Percentiles rank a stretch among this genome's conserved stretches.
These are phyloP conservation scores for Pyrus hybrid DNA, from an alignment of 331 rosid genomes.

Conservation along the genomic window DNA sequence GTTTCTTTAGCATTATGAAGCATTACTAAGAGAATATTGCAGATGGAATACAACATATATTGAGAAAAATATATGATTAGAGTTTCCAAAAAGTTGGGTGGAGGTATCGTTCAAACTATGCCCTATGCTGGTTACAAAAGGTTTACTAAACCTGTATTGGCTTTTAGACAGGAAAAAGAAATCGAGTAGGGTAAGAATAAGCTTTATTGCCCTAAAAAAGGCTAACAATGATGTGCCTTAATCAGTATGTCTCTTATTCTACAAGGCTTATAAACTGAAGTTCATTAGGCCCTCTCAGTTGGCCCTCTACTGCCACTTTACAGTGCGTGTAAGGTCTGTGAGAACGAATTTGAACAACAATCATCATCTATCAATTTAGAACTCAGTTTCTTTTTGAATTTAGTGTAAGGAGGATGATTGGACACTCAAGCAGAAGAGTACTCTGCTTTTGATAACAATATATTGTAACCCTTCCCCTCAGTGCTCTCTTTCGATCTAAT, in stretches of 20 bases:
- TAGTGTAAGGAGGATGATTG: background rate
- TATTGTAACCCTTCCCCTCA: background rate
- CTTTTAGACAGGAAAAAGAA: conserved; percentile 20
- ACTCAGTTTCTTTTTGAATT: background rate
- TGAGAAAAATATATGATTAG: background rate
- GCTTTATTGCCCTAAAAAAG: conserved; percentile 32
- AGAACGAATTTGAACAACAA: background rate
- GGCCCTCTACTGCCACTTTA: conserved; percentile 21
- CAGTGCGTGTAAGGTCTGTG: background rate
- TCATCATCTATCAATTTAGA: background rate
- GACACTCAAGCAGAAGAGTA: background rate
- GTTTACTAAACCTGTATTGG: conserved; percentile 34
- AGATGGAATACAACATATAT: background rate
- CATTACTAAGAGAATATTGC: background rate
- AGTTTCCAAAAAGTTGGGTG: background rate
- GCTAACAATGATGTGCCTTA: conserved; percentile 24
- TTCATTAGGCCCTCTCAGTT: conserved; percentile 4
- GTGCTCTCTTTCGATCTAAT: background rate
- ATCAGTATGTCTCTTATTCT: conserved; percentile 32
- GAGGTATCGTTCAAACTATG: conserved; percentile 7
- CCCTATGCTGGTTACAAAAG: conserved; percentile 26
- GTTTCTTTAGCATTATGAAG: background rate
- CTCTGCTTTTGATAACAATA: background rate
- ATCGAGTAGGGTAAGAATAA: background rate
- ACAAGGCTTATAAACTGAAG: conserved; percentile 24